Base-by-base conservation (phyloP, 108 stramenopile species). In the Cafeteria roenbergensis region DNA sequence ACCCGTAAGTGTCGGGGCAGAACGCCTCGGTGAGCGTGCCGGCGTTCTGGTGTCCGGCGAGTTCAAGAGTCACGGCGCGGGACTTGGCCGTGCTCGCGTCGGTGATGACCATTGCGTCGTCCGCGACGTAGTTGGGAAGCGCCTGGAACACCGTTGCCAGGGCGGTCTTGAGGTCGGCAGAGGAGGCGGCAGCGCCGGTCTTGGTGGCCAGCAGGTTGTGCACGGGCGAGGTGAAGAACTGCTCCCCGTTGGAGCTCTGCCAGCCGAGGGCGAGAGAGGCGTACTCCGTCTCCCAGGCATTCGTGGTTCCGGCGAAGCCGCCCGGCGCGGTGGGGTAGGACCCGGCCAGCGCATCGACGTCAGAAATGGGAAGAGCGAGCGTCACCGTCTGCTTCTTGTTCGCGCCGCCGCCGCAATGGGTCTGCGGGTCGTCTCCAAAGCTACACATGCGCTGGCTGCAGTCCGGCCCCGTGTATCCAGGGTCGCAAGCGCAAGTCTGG, bases 361-460 rank as follows among this genome's bases (percentile, higher is more conserved):
- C 17, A 12, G 33, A 12, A 6, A 6, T 57, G 12, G 42, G 42
- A 12, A 48, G 42, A 17, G 42, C 17, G 42, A 48, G 12, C 12
- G 42, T 48, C 12, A 48, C 42, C 42, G 6, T 17, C 42, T 48
- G 42, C 42, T 48, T 48, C 12, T 48, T 6, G 42, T 48, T 48
- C 42, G 6, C 12, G 42, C 42, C 42, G 42, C 12, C 42, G 42
- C 17, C 42, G 42, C 42, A 48, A 1, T 48, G 26, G 42, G 78
- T 81, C 6, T 78, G 68, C 20, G 80, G 80, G 36, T 83, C 82
- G 26, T 79, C 78, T 27, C 82, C 82, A 58, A 57, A 68, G 26
- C 71, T 73, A 61, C 82, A 83, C 36, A 12, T 17, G 12, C 42
- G 57, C 33, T 72, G 42, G 34, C 62, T 71, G 76, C 82, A 83